Base-by-base conservation (phyloP, 139 green algal species). In the Ettlia oleoabundans region DNA sequence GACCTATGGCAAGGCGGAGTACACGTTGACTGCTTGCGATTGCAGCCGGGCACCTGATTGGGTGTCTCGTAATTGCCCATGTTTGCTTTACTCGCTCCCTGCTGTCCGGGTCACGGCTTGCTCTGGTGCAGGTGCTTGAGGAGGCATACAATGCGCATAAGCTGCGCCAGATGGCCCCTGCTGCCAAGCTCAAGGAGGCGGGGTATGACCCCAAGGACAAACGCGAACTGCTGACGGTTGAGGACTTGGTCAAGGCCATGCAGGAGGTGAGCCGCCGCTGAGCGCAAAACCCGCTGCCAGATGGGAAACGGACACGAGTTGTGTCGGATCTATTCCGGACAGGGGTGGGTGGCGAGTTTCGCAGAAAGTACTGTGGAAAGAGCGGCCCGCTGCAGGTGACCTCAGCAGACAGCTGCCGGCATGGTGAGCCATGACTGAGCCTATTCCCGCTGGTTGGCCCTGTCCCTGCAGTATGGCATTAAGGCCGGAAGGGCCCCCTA, bases 231-330 rank as follows among this genome's bases (percentile, higher is more conserved):
- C 61, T 92, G 63, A 75, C 76, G 0, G 78, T 52, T 3, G 88
- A 89, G 26, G 87, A 92, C 53, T 65, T 92, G 37, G 42, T 70
- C 24, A 61, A 87, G 58, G 88, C 86, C 0, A 55, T 89, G 61
- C 69, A 85, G 26, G 82, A 91, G 87, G 84, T 90, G 73, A 51
- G 64, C 35, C 10, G 47, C 47, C 47, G 47, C 10, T 58, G 47
- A 58, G 47, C 47, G 15, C 15, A 15, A 10, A 58, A 58, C 13
- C 13, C 13, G 13, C 15, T 58, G 47, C 47, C 10, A 15, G 47
- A 53, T 13, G 13, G 53, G 66, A 32, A 47, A n/a, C 3, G n/a
- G 5, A 42, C 15, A 26, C 30, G 15, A 35, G 24, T 9, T 22
- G 41, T 62, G 41, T 24, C 19, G n/a, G 10, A 35, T 77, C 24